These are phyloP conservation scores for Papiliotrema flavescens DNA, from an alignment of 1,284 basidiomycete species.

Conservation along the genomic window DNA sequence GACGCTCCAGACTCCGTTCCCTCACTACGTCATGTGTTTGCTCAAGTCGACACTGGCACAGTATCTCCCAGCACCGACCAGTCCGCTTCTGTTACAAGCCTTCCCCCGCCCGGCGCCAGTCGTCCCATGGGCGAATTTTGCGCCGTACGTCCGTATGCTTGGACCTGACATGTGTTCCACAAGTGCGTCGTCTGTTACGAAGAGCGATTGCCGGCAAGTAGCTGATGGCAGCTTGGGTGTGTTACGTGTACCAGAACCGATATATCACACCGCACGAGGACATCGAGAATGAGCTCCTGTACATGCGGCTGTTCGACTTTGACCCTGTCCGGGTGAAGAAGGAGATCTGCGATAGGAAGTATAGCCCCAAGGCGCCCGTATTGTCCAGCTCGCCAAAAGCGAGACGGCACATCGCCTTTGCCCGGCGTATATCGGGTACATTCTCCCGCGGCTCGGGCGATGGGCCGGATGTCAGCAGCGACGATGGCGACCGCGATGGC, in stretches of 20 bases:
- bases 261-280: slow-evolving; percentile 25
- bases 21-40: slow-evolving; percentile 35
- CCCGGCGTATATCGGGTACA: neutral
- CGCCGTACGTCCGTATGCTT: slow-evolving; percentile 39
- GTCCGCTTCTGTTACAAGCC: slow-evolving; percentile 24
- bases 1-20: slow-evolving; percentile 11
- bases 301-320: slow-evolving; percentile 43
- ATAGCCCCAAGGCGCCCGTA: neutral
- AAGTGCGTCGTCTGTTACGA: slow-evolving; percentile 11
- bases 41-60: slow-evolving; percentile 33
- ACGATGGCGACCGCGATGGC: slow-evolving; percentile 20
- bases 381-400: neutral
- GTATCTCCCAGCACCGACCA: slow-evolving; percentile 39
- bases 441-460: too few relatives aligned
- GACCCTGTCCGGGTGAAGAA: slow-evolving; percentile 35
- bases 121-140: slow-evolving; percentile 32
- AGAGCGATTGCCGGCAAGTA: neutral
- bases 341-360: slow-evolving; percentile 21
- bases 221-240: slow-evolving; percentile 40
- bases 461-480: too few relatives aligned
- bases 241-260: slow-evolving; percentile 46
- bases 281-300: slow-evolving; percentile 4
- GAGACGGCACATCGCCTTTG: neutral
- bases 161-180: slow-evolving; percentile 27
- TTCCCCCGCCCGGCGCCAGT: slow-evolving; percentile 31